A percentile compares a stretch with the other conserved stretches of the same genome.
Evolutionary conservation across 2,329 filamentous ascomycete species (phyloP).

Genomic region (Calonectria hawksworthii): DNA sequence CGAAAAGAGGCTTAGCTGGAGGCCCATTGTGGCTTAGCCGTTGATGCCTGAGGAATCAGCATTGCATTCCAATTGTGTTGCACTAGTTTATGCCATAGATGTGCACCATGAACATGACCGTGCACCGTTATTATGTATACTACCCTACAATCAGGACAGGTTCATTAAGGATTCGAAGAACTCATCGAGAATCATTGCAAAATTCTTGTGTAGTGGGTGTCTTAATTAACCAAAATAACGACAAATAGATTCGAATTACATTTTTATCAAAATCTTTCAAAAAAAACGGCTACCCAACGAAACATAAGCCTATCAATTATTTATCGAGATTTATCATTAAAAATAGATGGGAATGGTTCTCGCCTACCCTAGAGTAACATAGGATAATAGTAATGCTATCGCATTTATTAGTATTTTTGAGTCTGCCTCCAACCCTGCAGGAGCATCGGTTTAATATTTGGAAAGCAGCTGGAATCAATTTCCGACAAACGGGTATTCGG

Average conservation of each 20-base stretch:
- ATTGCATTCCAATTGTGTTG: not conserved
- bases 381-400: not conserved
- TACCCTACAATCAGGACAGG: too few relatives aligned
- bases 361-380: too few relatives aligned
- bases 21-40: not conserved
- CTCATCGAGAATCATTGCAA: too few relatives aligned
- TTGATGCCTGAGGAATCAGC: not conserved
- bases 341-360: too few relatives aligned
- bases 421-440: not conserved
- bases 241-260: too few relatives aligned
- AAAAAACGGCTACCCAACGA: too few relatives aligned
- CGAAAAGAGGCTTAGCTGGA: not conserved
- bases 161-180: too few relatives aligned
- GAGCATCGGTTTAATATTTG: not conserved
- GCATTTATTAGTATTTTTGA: not conserved
- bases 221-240: too few relatives aligned
- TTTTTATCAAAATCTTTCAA: too few relatives aligned
- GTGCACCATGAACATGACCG: not conserved
- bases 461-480: not conserved
- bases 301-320: too few relatives aligned
- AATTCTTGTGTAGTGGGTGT: too few relatives aligned
- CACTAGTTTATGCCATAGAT: not conserved
- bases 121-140: not conserved
- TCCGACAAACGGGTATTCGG: not conserved
- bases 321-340: too few relatives aligned